phyloP scores from a whole-genome alignment of 2,329 filamentous ascomycete genomes.

The Venturia pyrina region DNA sequence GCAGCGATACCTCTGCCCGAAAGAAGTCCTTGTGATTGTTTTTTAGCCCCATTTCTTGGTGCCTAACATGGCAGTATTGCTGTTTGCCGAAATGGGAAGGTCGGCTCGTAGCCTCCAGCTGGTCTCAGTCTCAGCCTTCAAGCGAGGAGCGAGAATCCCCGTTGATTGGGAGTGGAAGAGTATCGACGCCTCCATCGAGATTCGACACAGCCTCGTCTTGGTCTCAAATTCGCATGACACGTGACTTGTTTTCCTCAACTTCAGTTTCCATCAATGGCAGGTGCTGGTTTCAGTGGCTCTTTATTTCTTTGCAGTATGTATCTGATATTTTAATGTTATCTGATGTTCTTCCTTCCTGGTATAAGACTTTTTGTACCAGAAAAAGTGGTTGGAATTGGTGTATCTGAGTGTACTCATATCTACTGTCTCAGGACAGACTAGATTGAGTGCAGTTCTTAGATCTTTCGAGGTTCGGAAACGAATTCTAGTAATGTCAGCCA shows the following conservation, averaged over 20 bases:
- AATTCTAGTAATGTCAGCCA: too few species aligned
- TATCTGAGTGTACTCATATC: too few species aligned
- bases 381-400: too few species aligned
- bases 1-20: background rate
- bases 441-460: too few species aligned
- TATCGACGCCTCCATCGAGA: too few species aligned
- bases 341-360: too few species aligned
- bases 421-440: too few species aligned
- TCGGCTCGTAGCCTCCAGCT: background rate
- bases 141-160: background rate
- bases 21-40: conserved; percentile 1
- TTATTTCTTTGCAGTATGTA: background rate
- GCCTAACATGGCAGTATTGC: background rate
- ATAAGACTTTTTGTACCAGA: too few species aligned
- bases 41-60: background rate
- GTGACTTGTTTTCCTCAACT: too few species aligned
- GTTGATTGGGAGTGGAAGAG: background rate
- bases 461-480: too few species aligned
- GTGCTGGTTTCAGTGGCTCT: background rate
- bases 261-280: background rate
- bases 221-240: too few species aligned
- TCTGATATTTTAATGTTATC: background rate
- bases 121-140: background rate
- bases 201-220: too few species aligned
- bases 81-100: background rate